Conservation (phyloP, 2,329 filamentous ascomycete species). For the Hortaea werneckii region DNA sequence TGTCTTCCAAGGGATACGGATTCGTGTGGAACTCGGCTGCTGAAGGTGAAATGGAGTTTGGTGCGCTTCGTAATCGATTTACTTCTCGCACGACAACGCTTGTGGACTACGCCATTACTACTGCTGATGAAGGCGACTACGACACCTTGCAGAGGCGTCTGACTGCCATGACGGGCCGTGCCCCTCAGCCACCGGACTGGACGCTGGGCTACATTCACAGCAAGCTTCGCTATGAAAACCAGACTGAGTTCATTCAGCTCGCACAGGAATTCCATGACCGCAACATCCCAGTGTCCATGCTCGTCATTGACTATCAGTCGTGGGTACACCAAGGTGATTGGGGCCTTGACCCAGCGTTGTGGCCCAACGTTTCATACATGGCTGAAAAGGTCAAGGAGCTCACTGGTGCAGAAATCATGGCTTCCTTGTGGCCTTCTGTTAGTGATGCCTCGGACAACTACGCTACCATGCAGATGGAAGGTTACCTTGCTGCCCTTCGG, state of each 20-base stretch:
- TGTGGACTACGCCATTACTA: slow-evolving; percentile 23
- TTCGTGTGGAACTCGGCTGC: slow-evolving; percentile 24
- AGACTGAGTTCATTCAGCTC: slow-evolving; percentile 20
- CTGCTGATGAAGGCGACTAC: slow-evolving; percentile 21
- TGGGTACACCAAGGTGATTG: slow-evolving; percentile 26
- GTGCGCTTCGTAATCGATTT: slow-evolving; percentile 19
- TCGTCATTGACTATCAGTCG: slow-evolving; percentile 24
- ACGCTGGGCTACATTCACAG: slow-evolving; percentile 23
- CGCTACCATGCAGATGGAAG: slow-evolving; percentile 17
- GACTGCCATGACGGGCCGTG: slow-evolving; percentile 20
- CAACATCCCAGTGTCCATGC: slow-evolving; percentile 22
- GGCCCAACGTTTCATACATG: slow-evolving; percentile 22
- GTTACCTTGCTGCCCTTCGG: slow-evolving; percentile 18
- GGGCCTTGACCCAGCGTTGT: slow-evolving; percentile 20
- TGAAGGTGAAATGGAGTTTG: slow-evolving; percentile 23
- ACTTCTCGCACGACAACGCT: slow-evolving; percentile 19
- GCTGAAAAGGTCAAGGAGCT: slow-evolving; percentile 19
- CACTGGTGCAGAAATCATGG: slow-evolving; percentile 26
- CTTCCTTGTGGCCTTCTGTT: slow-evolving; percentile 23
- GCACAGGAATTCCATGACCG: slow-evolving; percentile 22
- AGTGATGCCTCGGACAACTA: slow-evolving; percentile 21
- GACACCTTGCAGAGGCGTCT: slow-evolving; percentile 19
- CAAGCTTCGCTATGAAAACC: slow-evolving; percentile 25
- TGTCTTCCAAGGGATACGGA: slow-evolving; percentile 22
- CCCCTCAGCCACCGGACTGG: slow-evolving; percentile 20